Conservation (phyloP, 345 rosid species). For the Salix brachista region DNA sequence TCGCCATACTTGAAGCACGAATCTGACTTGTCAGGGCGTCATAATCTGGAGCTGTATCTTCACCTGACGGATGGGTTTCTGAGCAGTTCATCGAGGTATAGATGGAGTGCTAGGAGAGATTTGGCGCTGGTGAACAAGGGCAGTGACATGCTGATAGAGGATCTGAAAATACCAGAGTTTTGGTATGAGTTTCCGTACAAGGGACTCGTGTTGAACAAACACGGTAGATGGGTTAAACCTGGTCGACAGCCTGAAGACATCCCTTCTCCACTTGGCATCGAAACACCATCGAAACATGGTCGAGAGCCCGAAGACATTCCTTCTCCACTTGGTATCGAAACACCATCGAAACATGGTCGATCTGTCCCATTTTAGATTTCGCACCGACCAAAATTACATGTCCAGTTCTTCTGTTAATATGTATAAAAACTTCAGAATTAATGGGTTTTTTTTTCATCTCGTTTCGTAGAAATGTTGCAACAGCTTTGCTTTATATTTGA, state of each 20-base stretch:
- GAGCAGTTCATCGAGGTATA: conserved; percentile 38
- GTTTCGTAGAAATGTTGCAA: not conserved
- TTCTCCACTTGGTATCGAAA: conserved; percentile 32
- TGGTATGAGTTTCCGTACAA: conserved; percentile 44
- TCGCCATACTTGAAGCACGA: conserved; percentile 52
- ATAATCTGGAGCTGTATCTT: conserved; percentile 54
- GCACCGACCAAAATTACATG: not conserved
- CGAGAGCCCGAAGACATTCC: conserved; percentile 69
- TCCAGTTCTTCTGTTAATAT: not conserved
- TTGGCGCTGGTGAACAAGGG: conserved; percentile 56
- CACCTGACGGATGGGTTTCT: conserved; percentile 55
- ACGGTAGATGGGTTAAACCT: conserved; percentile 76
- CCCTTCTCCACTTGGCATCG: conserved; percentile 46
- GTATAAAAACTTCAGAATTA: not conserved
- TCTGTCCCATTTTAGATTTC: not conserved
- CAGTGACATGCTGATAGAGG: conserved; percentile 48
- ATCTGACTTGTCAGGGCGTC: conserved; percentile 37
- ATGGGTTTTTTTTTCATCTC: not conserved
- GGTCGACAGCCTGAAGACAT: conserved; percentile 58
- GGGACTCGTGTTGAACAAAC: conserved; percentile 34
- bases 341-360: not conserved
- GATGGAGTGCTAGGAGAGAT: conserved; percentile 55
- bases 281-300: not conserved
- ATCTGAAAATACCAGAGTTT: conserved; percentile 49
- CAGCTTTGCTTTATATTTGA: not conserved